phyloP scores from a whole-genome alignment of 192 early-diverging fungal genomes.

The Backusella tarrabulga region DNA sequence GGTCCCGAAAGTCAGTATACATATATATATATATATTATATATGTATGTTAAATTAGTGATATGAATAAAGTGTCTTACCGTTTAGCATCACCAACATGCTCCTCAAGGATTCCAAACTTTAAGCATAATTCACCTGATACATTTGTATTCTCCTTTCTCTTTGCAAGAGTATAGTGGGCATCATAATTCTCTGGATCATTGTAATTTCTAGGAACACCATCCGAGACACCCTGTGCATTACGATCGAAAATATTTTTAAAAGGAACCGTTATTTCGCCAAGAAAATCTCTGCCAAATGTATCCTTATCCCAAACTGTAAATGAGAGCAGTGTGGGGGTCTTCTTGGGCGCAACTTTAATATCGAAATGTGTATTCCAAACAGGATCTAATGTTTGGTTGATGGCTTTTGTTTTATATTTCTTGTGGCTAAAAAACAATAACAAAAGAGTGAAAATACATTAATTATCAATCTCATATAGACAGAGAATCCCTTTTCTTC shows the following conservation, averaged over 20 bases:
- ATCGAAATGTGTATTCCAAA: conserved; percentile 61
- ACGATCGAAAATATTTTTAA: conserved; percentile 34
- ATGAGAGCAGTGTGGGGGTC: conserved; percentile 30
- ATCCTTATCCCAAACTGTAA: conserved; percentile 74
- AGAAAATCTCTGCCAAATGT: conserved; percentile 59
- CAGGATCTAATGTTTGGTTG: conserved; percentile 58
- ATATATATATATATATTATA: neutral
- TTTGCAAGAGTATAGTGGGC: conserved; percentile 13
- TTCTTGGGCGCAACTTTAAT: conserved; percentile 44
- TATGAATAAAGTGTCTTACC: conserved; percentile 7
- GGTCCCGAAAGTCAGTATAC: neutral
- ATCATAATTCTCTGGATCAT: conserved; percentile 23
- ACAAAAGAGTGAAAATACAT: neutral
- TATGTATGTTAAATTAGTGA: neutral
- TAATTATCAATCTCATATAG: neutral
- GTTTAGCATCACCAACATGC: neutral
- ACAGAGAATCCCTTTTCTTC: neutral
- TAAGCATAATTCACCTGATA: conserved; percentile 20
- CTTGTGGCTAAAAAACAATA: conserved; percentile 35
- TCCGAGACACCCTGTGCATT: conserved; percentile 12
- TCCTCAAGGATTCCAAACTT: conserved; percentile 31
- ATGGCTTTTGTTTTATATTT: conserved; percentile 60
- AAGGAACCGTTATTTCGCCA: conserved; percentile 56
- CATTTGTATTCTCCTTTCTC: conserved; percentile 22
- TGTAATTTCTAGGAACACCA: conserved; percentile 21